Conservation (phyloP, 805 yeast species). For the Metschnikowia drakensbergensis region DNA sequence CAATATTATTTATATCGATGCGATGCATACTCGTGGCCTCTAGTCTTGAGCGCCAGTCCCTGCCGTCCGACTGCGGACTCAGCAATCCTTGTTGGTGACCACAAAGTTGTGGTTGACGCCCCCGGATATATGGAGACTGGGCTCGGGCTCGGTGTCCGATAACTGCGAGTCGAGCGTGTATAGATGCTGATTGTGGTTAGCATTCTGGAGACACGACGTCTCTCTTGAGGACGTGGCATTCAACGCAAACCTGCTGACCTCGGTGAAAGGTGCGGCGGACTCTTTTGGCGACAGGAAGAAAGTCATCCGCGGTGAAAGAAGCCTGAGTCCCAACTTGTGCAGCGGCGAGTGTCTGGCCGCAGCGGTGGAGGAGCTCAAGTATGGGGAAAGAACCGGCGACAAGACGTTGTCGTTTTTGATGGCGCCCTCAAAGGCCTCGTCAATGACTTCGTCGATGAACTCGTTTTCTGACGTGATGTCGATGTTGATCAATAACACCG, state of each 20-base stretch:
- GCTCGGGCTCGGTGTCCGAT: background rate
- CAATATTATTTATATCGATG: too few relatives aligned
- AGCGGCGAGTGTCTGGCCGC: constrained; percentile 1
- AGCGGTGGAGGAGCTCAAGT: constrained; percentile 21
- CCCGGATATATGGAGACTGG: constrained; percentile 14
- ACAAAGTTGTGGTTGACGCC: constrained; percentile 16
- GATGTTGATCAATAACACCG: constrained; percentile 46
- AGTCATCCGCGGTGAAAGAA: constrained; percentile 15
- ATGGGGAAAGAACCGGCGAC: constrained; percentile 47
- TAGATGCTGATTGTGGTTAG: constrained; percentile 11
- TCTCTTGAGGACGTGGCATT: constrained; percentile 3
- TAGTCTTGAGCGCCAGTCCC: too few relatives aligned
- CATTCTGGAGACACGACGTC: constrained; percentile 7
- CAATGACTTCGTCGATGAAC: constrained; percentile 44
- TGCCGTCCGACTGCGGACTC: too few relatives aligned
- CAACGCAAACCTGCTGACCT: constrained; percentile 5
- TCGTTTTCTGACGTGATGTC: constrained; percentile 43
- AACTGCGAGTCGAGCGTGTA: constrained; percentile 11
- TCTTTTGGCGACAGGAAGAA: constrained; percentile 16
- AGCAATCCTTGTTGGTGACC: constrained; percentile 1
- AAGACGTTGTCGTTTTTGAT: constrained; percentile 43
- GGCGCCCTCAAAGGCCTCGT: constrained; percentile 46
- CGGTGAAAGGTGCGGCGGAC: constrained; percentile 3
- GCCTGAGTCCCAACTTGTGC: constrained; percentile 14
- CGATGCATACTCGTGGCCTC: too few relatives aligned